phyloP scores from a whole-genome alignment of 2,329 filamentous ascomycete species.

The Fusarium coicis region DNA sequence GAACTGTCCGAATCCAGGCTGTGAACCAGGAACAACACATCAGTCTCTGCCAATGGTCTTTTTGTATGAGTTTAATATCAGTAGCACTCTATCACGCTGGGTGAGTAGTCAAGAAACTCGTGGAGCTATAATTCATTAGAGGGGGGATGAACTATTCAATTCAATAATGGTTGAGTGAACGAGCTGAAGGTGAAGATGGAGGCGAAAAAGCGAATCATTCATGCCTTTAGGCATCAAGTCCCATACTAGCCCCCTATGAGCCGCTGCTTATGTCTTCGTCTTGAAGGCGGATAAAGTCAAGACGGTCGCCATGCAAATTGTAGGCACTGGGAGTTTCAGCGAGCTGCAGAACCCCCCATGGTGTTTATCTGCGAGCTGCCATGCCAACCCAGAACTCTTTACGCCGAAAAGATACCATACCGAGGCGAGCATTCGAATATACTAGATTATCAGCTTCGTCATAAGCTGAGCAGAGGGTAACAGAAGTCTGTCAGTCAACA shows the following conservation, averaged over 20 bases:
- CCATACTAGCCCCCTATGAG: too few species aligned
- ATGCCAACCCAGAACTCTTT: neutral
- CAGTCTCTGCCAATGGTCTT: neutral
- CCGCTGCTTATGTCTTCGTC: neutral
- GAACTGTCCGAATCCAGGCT: neutral
- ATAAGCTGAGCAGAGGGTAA: neutral
- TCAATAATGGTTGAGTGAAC: neutral
- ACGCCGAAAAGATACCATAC: neutral
- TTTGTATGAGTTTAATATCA: neutral
- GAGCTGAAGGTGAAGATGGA: neutral
- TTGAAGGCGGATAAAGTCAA: neutral
- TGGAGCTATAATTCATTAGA: neutral
- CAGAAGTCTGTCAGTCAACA: neutral
- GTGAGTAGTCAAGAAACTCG: neutral
- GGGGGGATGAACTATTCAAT: neutral
- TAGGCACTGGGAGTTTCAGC: neutral
- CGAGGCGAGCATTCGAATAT: neutral
- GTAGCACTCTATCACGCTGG: neutral
- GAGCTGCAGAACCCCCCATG: neutral
- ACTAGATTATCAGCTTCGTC: neutral
- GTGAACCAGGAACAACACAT: neutral
- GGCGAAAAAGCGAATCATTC: neutral
- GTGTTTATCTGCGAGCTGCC: neutral
- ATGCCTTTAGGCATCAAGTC: neutral
- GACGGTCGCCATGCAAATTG: neutral